These are phyloP conservation scores for Aurantiochytrium sp. DNA, from an alignment of 108 stramenopile genomes.

Conservation along the genomic window DNA sequence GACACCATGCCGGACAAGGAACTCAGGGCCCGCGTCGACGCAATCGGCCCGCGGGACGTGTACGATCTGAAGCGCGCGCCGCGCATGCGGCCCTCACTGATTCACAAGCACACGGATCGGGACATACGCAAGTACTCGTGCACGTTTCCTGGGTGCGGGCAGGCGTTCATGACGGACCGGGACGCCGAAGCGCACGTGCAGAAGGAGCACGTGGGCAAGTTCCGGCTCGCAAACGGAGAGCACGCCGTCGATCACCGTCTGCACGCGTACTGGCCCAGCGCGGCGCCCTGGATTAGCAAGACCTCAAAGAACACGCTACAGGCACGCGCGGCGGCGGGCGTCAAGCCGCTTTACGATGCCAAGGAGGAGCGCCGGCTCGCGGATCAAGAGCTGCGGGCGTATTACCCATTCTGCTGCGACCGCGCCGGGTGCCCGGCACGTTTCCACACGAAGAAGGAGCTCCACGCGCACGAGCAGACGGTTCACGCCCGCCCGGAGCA, in stretches of 20 bases:
- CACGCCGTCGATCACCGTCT: background rate
- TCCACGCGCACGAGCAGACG: background rate
- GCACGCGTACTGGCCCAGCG: constrained; percentile 9
- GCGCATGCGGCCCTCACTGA: background rate
- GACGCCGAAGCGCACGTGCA: background rate
- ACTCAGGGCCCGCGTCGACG: background rate
- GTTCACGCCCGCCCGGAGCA: background rate
- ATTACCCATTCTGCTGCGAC: background rate
- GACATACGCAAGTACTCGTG: background rate
- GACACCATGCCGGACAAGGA: background rate
- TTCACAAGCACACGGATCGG: background rate
- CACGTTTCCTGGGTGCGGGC: background rate
- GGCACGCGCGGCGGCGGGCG: background rate
- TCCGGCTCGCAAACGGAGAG: background rate
- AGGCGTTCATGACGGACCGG: background rate
- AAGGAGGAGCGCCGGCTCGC: background rate
- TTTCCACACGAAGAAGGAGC: constrained; percentile 8
- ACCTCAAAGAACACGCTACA: background rate
- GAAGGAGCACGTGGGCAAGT: background rate
- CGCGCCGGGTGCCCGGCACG: background rate
- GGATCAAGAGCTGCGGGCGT: background rate
- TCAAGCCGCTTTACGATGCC: background rate
- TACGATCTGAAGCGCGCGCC: background rate
- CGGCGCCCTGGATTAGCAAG: background rate
- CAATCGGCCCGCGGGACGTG: background rate